Evolutionary conservation across 2,329 filamentous ascomycete genomes (phyloP), one percentile per base, ranked within the genome.

Genomic region (Blastomyces gilchristii): DNA sequence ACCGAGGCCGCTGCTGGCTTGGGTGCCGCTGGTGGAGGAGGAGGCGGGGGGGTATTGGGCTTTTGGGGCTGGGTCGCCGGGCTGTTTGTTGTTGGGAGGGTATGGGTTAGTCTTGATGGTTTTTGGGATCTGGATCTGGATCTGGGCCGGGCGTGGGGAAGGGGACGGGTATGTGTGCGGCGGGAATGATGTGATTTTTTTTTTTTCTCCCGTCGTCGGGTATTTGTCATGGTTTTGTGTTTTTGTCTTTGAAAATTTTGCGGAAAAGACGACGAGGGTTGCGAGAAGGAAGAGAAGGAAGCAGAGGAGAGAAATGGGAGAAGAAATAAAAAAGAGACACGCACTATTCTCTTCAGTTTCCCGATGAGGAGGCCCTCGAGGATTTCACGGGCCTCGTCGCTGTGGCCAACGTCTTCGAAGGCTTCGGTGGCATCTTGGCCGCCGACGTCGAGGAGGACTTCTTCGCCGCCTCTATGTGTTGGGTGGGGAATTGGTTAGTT

Each of bases 331-430:
- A 31, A 31, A 63, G n/a, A 37, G 53, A 50, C 22, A 75, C 86
- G 72, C 83, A 95, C 90, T 82, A 84, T 76, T 77, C 90, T 85
- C 86, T 96, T 95, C 76, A 97, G 78, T 47, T 75, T 82, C 68
- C 90, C 92, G 69, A 94, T 83, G 61, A 86, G 78, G 68, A 96
- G 81, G 72, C 85, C 85, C 41, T 88, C 86, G 63, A 99, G 86
- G 69, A 96, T 93, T 82, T 97, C 93, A 69, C 94, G 88, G 69
- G 94, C 94, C 83, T 99, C 94, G 78, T 99, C 94, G 72, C 90
- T 95, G 88, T 99, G 94, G 74, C 94, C 94, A 73, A 99, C 94
- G 79, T 99, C 94, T 82, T 99, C 94, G 76, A 99, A 99, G 66
- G 94, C 93, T 81, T 97, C 94, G 71, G 93, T 96, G 72, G 90